Evolutionary conservation across 2,329 filamentous ascomycete species (phyloP).

Genomic region (Ceratocystis alfenasii): DNA sequence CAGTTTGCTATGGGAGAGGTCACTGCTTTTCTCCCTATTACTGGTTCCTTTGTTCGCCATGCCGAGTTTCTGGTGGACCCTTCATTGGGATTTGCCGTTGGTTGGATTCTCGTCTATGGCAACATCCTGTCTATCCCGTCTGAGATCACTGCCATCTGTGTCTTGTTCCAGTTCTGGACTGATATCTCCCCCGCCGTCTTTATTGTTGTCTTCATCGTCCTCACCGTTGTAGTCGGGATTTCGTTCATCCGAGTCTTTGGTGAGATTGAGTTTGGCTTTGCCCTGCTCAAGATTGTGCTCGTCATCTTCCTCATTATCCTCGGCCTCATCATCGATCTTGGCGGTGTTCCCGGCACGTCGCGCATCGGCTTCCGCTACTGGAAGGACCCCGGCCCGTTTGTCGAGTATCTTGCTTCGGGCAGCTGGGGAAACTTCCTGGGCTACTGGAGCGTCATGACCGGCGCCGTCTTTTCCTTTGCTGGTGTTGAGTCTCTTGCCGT

Average conservation of each 20-base stretch:
- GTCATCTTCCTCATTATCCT: slow-evolving; percentile 52
- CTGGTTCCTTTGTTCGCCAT: slow-evolving; percentile 50
- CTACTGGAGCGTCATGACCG: slow-evolving; percentile 49
- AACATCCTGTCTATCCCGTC: slow-evolving; percentile 43
- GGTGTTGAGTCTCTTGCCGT: slow-evolving; percentile 54
- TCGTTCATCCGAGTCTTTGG: slow-evolving; percentile 40
- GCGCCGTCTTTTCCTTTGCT: slow-evolving; percentile 56
- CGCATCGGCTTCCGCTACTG: slow-evolving; percentile 58
- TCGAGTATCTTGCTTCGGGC: slow-evolving; percentile 48
- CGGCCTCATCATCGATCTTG: slow-evolving; percentile 50
- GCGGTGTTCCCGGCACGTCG: slow-evolving; percentile 46
- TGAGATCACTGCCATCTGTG: slow-evolving; percentile 51
- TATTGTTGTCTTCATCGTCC: slow-evolving; percentile 35
- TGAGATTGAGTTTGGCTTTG: slow-evolving; percentile 44
- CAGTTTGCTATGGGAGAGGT: slow-evolving; percentile 50
- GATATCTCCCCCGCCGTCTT: slow-evolving; percentile 43
- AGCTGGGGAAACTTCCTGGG: slow-evolving; percentile 54
- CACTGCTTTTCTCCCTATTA: slow-evolving; percentile 49
- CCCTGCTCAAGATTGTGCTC: slow-evolving; percentile 46
- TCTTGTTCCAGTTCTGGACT: slow-evolving; percentile 53
- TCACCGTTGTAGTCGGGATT: slow-evolving; percentile 37
- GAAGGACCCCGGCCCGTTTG: slow-evolving; percentile 55
- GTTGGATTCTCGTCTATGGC: slow-evolving; percentile 45
- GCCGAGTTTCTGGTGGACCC: slow-evolving; percentile 50
- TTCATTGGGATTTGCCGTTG: slow-evolving; percentile 44